Evolutionary conservation across 2,329 filamentous ascomycete species (phyloP).

Genomic region (Diplodia corticola): DNA sequence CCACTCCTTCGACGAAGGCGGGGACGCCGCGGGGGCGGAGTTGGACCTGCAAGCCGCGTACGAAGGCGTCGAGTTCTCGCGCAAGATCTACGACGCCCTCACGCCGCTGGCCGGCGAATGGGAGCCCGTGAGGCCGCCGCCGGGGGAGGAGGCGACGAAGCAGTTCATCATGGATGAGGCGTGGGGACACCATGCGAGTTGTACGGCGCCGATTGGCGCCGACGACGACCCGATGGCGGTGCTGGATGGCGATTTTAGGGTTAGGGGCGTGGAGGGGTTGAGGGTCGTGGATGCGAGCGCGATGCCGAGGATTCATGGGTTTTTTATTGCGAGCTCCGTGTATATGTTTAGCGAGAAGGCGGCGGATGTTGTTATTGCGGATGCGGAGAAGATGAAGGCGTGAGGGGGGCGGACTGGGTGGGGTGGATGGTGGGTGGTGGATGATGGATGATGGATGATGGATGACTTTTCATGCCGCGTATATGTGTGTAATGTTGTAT

Average conservation of each 20-base stretch:
- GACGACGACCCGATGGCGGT: conserved; percentile 57
- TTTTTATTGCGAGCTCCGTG: conserved; percentile 52
- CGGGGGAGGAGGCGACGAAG: conserved; percentile 44
- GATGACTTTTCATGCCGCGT: too few relatives aligned
- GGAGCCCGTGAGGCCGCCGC: conserved; percentile 45
- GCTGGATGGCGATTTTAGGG: conserved; percentile 58
- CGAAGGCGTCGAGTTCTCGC: conserved; percentile 57
- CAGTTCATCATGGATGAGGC: conserved; percentile 34
- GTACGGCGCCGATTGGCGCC: conserved; percentile 57
- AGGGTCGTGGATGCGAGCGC: conserved; percentile 64
- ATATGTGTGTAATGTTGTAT: too few relatives aligned
- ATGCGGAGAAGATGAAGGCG: not conserved
- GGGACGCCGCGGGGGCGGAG: conserved; percentile 42
- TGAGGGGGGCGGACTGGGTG: too few relatives aligned
- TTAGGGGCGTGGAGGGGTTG: conserved; percentile 56
- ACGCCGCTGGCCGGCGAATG: conserved; percentile 38
- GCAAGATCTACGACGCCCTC: conserved; percentile 38
- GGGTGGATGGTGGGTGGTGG: too few relatives aligned
- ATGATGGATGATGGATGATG: too few relatives aligned
- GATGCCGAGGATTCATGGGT: conserved; percentile 58
- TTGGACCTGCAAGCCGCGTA: conserved; percentile 54
- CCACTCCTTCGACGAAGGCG: conserved; percentile 47
- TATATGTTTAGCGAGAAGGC: conserved; percentile 64
- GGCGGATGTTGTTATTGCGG: conserved; percentile 46
- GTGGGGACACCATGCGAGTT: conserved; percentile 57